Conservation (phyloP, 257 asterid species). For the Nicotiana benthamiana region DNA sequence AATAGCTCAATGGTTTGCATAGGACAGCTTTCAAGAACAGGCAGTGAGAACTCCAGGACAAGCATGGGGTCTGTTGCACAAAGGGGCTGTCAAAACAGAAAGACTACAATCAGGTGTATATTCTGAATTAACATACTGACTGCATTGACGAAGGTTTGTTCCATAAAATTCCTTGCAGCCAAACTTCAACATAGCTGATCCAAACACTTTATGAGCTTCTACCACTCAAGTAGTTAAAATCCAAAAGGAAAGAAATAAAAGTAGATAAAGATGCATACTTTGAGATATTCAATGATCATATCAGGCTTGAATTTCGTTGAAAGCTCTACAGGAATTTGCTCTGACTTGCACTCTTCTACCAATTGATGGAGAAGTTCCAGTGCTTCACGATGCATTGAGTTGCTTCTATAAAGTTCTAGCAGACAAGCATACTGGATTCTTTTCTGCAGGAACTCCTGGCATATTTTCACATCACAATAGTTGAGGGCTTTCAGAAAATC, state of each 20-base stretch:
- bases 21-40: constrained; percentile 91
- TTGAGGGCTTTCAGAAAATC: constrained; percentile 75
- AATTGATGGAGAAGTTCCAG: constrained; percentile 77
- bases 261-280: constrained; percentile 41
- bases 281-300: constrained; percentile 85
- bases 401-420: constrained; percentile 79
- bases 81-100: constrained; percentile 59
- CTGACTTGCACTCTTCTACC: constrained; percentile 79
- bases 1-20: constrained; percentile 85
- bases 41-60: constrained; percentile 92
- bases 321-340: constrained; percentile 67
- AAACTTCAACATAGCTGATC: neutral
- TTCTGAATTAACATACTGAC: neutral
- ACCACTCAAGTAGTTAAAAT: neutral
- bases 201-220: neutral
- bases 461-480: constrained; percentile 73
- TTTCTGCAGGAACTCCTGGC: constrained; percentile 80
- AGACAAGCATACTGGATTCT: constrained; percentile 59
- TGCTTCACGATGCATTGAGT: constrained; percentile 83
- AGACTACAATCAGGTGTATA: neutral
- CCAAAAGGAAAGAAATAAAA: constrained; percentile 6
- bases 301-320: constrained; percentile 84
- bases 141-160: neutral
- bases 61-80: constrained; percentile 90
- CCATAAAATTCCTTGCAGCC: neutral